Percentiles rank a stretch among this genome's conserved stretches.
Evolutionary conservation across 192 early-diverging fungal species (phyloP).

Genomic region (Dimargaris cristalligena): DNA sequence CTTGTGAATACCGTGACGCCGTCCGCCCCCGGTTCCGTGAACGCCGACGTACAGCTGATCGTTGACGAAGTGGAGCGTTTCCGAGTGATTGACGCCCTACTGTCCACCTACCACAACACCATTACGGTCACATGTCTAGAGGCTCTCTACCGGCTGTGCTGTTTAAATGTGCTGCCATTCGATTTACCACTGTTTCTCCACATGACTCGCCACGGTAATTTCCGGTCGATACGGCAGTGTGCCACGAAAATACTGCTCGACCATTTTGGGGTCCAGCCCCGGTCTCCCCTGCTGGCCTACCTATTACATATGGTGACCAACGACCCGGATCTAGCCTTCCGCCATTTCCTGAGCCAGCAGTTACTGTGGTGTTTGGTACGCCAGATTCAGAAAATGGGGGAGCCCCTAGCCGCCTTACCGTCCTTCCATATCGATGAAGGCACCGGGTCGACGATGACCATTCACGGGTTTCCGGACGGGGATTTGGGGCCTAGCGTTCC

Average conservation of each 20-base stretch:
- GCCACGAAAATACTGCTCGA: slow-evolving; percentile 63
- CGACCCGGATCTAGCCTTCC: slow-evolving; percentile 8
- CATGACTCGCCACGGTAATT: slow-evolving; percentile 57
- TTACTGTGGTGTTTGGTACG: too few species aligned
- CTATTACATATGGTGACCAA: slow-evolving; percentile 17
- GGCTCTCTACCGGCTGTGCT: slow-evolving; percentile 21
- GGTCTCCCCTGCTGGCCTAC: slow-evolving; percentile 18
- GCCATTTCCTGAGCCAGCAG: too few species aligned
- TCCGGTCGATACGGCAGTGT: slow-evolving; percentile 42
- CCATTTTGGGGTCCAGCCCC: slow-evolving; percentile 41
- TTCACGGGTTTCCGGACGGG: too few species aligned
- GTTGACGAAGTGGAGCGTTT: slow-evolving; percentile 60
- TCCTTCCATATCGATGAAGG: neutral
- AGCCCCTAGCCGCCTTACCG: too few species aligned
- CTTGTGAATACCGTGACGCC: slow-evolving; percentile 49
- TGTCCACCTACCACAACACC: slow-evolving; percentile 74
- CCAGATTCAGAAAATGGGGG: too few species aligned
- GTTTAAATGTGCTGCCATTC: slow-evolving; percentile 43
- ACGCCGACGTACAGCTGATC: slow-evolving; percentile 8
- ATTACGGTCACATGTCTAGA: slow-evolving; percentile 70
- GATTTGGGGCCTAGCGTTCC: neutral
- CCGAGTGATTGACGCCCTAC: slow-evolving; percentile 56
- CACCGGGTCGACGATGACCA: too few species aligned
- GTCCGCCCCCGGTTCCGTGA: neutral
- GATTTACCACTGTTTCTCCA: slow-evolving; percentile 56